Conservation (phyloP, 176 grass and related monocot genomes). For the Triticum dicoccoides region DNA sequence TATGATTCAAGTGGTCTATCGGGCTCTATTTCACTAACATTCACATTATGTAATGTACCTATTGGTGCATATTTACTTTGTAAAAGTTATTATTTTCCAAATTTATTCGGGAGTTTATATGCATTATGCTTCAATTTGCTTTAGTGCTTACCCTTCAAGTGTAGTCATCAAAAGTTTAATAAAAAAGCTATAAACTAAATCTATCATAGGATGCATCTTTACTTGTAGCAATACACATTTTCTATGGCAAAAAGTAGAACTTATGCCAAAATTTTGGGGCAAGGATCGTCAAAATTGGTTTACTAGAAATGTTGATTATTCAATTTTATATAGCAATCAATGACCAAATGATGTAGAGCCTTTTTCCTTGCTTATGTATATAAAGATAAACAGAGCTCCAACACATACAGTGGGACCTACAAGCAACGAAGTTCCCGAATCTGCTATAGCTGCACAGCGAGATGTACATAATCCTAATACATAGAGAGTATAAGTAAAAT, state of each 20-base stretch:
- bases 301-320: background rate
- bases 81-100: background rate
- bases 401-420: constrained; percentile 71
- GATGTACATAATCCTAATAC: constrained; percentile 61
- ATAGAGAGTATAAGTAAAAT: constrained; percentile 16
- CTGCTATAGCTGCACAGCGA: constrained; percentile 75
- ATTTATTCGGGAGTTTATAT: background rate
- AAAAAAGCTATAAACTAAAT: background rate
- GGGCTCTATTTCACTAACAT: background rate
- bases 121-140: background rate
- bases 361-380: background rate
- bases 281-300: background rate
- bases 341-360: background rate
- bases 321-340: constrained; percentile 5
- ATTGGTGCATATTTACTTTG: background rate
- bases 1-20: background rate
- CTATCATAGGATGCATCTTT: background rate
- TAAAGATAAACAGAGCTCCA: constrained; percentile 10
- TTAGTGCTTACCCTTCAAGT: background rate
- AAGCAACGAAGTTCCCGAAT: constrained; percentile 91
- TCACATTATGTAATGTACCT: background rate
- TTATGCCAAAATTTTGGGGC: background rate
- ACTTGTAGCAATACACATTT: background rate
- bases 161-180: background rate
- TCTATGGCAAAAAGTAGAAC: background rate